Percentiles rank a stretch among this genome's conserved stretches.
These are phyloP conservation scores for Agrostemma githago DNA, from an alignment of 148 eudicot genomes.

Conservation along the genomic window DNA sequence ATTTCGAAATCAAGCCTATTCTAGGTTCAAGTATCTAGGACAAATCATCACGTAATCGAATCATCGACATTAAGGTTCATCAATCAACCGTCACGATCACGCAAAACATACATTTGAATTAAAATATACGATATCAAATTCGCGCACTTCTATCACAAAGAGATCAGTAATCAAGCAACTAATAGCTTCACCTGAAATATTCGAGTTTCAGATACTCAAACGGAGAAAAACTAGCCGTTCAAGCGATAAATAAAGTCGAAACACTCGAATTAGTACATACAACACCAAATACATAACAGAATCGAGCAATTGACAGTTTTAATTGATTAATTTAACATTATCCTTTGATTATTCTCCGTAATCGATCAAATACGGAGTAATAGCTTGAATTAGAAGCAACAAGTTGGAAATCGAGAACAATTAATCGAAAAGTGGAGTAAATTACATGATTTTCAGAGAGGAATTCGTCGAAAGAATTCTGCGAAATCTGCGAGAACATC, in stretches of 20 bases:
- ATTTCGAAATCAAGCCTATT: neutral
- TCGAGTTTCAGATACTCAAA: neutral
- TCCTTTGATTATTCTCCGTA: neutral
- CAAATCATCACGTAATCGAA: neutral
- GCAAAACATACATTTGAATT: neutral
- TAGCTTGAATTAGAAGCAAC: neutral
- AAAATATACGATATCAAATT: neutral
- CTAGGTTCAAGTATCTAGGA: neutral
- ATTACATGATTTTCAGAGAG: slow-evolving; percentile 51
- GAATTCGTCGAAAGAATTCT: slow-evolving; percentile 64
- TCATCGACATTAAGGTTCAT: neutral
- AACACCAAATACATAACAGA: neutral
- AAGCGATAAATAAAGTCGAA: neutral
- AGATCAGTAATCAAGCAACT: neutral
- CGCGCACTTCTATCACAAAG: neutral
- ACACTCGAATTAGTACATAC: no score
- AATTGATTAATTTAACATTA: neutral
- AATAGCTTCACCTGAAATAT: neutral
- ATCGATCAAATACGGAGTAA: neutral
- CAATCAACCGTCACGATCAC: neutral
- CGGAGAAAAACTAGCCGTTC: neutral
- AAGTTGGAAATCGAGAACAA: neutral
- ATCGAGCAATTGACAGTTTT: neutral
- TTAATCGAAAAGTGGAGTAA: neutral
- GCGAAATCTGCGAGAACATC: slow-evolving; percentile 76